Conservation (phyloP, 768 basidiomycete genomes). For the Amanita fuliginea region DNA sequence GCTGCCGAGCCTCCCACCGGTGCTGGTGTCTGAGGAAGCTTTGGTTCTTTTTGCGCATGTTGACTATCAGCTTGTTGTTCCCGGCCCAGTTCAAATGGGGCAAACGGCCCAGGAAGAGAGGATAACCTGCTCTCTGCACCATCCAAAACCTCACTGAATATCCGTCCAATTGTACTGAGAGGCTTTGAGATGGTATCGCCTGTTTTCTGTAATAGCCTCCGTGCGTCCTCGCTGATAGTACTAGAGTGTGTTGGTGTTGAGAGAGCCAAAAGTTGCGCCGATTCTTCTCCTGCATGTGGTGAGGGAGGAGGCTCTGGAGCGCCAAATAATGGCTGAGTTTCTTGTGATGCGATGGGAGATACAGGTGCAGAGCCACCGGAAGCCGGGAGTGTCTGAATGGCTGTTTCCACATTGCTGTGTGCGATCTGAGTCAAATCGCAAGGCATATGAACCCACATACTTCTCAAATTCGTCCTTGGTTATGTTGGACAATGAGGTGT, state of each 20-base stretch:
- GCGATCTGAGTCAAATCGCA: neutral
- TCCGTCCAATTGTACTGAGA: slow-evolving; percentile 78
- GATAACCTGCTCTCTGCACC: slow-evolving; percentile 54
- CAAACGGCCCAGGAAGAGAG: slow-evolving; percentile 60
- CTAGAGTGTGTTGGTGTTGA: slow-evolving; percentile 44
- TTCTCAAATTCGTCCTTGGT: slow-evolving; percentile 87
- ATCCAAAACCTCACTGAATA: slow-evolving; percentile 78
- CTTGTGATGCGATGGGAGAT: slow-evolving; percentile 21
- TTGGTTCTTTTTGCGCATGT: slow-evolving; percentile 3
- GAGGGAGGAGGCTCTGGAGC: slow-evolving; percentile 16
- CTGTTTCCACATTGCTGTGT: slow-evolving; percentile 40
- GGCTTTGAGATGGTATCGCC: slow-evolving; percentile 88
- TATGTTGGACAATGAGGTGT: slow-evolving; percentile 88
- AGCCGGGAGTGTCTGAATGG: slow-evolving; percentile 35
- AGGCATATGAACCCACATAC: slow-evolving; percentile 21
- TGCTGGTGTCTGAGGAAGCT: slow-evolving; percentile 18
- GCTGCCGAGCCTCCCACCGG: slow-evolving; percentile 11
- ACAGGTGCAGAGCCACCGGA: slow-evolving; percentile 24
- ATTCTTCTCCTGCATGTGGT: slow-evolving; percentile 76
- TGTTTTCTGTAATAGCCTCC: slow-evolving; percentile 77
- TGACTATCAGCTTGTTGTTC: slow-evolving; percentile 13
- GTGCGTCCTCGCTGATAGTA: slow-evolving; percentile 59
- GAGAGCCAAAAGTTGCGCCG: slow-evolving; percentile 68
- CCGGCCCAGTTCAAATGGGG: slow-evolving; percentile 51
- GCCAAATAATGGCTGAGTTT: slow-evolving; percentile 14